A percentile compares a stretch with the other conserved stretches of the same genome.
Conservation (phyloP, 371 early-diverging fungal genomes). For the Rhizopus stolonifer region DNA sequence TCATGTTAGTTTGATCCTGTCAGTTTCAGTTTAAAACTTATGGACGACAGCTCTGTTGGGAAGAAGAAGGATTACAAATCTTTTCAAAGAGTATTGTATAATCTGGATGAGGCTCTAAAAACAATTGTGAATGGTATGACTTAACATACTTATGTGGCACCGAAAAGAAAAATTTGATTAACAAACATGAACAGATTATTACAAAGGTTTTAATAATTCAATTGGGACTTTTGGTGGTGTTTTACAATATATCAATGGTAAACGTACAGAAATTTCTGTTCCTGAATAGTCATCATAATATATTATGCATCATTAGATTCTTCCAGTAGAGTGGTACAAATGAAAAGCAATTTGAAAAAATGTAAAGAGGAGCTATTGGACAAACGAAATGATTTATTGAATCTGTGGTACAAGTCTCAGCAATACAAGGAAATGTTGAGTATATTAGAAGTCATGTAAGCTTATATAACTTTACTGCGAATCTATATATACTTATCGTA, state of each 20-base stretch:
- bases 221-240: slow-evolving; percentile 92
- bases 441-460: slow-evolving; percentile 75
- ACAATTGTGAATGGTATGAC: slow-evolving; percentile 81
- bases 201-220: slow-evolving; percentile 88
- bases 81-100: slow-evolving; percentile 69
- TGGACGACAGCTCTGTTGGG: slow-evolving; percentile 80
- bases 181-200: no score
- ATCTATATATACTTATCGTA: no score
- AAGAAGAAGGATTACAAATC: slow-evolving; percentile 76
- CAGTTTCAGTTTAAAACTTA: slow-evolving; percentile 78
- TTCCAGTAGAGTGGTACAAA: slow-evolving; percentile 63
- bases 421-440: slow-evolving; percentile 84
- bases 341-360: slow-evolving; percentile 66
- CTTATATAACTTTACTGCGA: no score
- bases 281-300: not conserved
- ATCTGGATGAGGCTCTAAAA: slow-evolving; percentile 81
- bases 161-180: no score
- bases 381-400: slow-evolving; percentile 73
- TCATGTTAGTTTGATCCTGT: slow-evolving; percentile 83
- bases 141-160: not conserved
- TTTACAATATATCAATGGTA: slow-evolving; percentile 81
- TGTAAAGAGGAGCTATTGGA: slow-evolving; percentile 70
- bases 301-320: no score
- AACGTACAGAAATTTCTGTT: no score
- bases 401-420: slow-evolving; percentile 77